These are phyloP conservation scores for Exophiala alcalophila DNA, from an alignment of 2,329 filamentous ascomycete genomes.

Conservation along the genomic window DNA sequence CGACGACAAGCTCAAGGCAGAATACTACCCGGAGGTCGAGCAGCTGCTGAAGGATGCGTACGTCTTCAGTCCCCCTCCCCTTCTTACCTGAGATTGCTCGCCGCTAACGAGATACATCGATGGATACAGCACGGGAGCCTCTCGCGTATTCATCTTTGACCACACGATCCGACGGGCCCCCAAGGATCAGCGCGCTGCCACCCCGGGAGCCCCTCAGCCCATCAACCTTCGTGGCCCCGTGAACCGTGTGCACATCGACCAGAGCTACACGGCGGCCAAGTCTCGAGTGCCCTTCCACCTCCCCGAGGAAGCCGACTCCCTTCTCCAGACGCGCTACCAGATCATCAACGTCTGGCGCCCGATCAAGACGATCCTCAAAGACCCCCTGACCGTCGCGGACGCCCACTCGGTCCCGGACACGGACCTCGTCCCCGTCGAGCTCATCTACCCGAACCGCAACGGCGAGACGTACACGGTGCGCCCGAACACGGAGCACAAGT, in stretches of 20 bases:
- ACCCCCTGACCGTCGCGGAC: slow-evolving; percentile 55
- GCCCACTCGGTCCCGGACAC: slow-evolving; percentile 50
- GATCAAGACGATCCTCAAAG: slow-evolving; percentile 51
- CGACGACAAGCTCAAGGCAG: slow-evolving; percentile 36
- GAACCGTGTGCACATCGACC: slow-evolving; percentile 53
- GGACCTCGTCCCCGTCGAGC: slow-evolving; percentile 49
- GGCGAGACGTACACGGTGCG: slow-evolving; percentile 52
- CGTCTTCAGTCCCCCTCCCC: slow-evolving; percentile 22
- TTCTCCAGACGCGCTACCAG: slow-evolving; percentile 46
- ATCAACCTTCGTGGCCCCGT: slow-evolving; percentile 44
- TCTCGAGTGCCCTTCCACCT: slow-evolving; percentile 46
- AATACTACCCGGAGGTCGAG: slow-evolving; percentile 39
- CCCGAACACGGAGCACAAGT: slow-evolving; percentile 45
- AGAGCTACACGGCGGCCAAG: slow-evolving; percentile 46
- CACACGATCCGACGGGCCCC: slow-evolving; percentile 56
- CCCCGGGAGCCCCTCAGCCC: slow-evolving; percentile 4
- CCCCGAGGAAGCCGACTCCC: slow-evolving; percentile 41
- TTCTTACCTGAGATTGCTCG: slow-evolving; percentile 14
- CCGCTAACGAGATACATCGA: no score
- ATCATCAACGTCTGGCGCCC: slow-evolving; percentile 55
- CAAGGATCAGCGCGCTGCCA: slow-evolving; percentile 31
- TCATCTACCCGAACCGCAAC: slow-evolving; percentile 52
- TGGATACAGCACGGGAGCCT: slow-evolving; percentile 58
- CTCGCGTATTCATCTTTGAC: slow-evolving; percentile 60
- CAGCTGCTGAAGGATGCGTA: slow-evolving; percentile 37